Base-by-base conservation (phyloP, 805 yeast genomes). In the Candida suzukii region DNA sequence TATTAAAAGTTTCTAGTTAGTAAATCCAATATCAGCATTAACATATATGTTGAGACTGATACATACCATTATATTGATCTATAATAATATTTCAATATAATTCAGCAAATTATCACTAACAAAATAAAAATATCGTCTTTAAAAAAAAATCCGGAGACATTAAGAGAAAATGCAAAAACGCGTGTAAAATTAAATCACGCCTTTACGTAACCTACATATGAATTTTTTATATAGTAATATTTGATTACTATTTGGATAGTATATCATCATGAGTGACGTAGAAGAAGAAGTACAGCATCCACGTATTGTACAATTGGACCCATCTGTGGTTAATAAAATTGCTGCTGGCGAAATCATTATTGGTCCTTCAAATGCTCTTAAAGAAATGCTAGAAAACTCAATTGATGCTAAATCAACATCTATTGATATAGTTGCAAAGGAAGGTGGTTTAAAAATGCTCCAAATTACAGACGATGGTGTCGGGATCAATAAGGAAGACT, bases 291-390 rank as follows among this genome's bases (percentile, higher is more conserved):
- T 4, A 10, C 7, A 30, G 20, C 17, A 11, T 14, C 6, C 37
- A 22, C 18, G 36, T 19, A 36, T 36, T 4, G 5, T 16, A 11
- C 61, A 62, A 16, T 71, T 91, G 20, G 93, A 83, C 35, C 66
- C 66, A 14, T 58, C 76, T 2, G 97, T 90, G 18, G 85, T 93
- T 38, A 90, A 88, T 58, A 76, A 82, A 46, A 93, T 93, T 22
- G 99, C 99, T 0, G 99, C 99, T 1, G 99, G 99, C 0, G 98
- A 93, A 64, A 87, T 93, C 62, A 86, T 93, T 43, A 74, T 90
- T 22, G 91, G 90, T 4, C 98, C 99, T 0, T 84, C 91, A 5
- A 93, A 91, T 58, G 99, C 99, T 0, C 65, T 93, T 33, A 93
- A 93, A 57, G 99, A 93, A 59, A 67, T 93, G 66, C 65, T 93